These are phyloP conservation scores for Candida sakaeoensis DNA, from an alignment of 805 yeast species.

Conservation along the genomic window DNA sequence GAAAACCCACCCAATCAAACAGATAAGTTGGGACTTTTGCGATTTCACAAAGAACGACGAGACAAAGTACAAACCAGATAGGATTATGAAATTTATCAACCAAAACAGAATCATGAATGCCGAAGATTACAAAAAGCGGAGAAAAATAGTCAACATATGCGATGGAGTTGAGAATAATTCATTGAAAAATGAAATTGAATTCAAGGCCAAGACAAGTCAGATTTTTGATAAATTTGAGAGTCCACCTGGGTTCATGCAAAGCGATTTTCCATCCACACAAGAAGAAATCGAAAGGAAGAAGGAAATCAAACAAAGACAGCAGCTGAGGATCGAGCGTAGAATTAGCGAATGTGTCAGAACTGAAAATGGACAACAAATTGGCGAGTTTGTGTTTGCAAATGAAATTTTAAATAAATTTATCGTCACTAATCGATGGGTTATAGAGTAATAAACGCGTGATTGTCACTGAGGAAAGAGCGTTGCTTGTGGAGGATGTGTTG, in stretches of 20 bases:
- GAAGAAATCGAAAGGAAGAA: slow-evolving; percentile 22
- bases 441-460: no score
- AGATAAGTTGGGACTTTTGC: slow-evolving; percentile 29
- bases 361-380: slow-evolving; percentile 15
- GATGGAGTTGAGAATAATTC: slow-evolving; percentile 7
- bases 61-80: slow-evolving; percentile 5
- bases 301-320: slow-evolving; percentile 19
- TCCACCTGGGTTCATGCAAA: slow-evolving; percentile 39
- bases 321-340: slow-evolving; percentile 25
- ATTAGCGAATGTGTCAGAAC: slow-evolving; percentile 21
- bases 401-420: slow-evolving; percentile 30
- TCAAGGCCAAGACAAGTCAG: slow-evolving; percentile 21
- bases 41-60: slow-evolving; percentile 26
- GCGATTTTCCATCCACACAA: slow-evolving; percentile 35
- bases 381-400: slow-evolving; percentile 30
- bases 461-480: no score
- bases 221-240: slow-evolving; percentile 34
- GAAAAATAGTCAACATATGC: slow-evolving; percentile 2
- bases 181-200: slow-evolving; percentile 9
- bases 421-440: slow-evolving; percentile 11
- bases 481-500: no score
- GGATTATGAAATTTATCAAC: slow-evolving; percentile 1
- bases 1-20: slow-evolving; percentile 32
- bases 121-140: slow-evolving; percentile 7
- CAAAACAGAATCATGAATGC: slow-evolving; percentile 5